phyloP scores from a whole-genome alignment of 345 rosid genomes.

The Populus alba region DNA sequence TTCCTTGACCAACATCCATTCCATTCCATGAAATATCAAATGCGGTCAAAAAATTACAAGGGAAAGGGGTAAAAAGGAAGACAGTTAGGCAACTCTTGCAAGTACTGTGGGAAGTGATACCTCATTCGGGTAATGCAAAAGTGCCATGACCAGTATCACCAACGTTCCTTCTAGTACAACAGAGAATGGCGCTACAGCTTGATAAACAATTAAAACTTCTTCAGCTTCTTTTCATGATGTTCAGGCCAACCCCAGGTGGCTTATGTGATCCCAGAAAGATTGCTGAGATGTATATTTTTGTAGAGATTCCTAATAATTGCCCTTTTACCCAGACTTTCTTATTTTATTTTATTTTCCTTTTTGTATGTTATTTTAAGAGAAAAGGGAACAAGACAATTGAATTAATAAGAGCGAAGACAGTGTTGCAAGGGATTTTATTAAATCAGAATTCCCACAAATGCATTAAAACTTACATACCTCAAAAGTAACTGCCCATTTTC shows the following conservation, averaged over 20 bases:
- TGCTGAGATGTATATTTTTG: not conserved
- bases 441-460: slow-evolving; percentile 3
- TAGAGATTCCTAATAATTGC: not conserved
- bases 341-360: not conserved
- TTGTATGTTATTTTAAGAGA: not conserved
- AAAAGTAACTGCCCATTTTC: slow-evolving; percentile 95
- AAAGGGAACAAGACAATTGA: not conserved
- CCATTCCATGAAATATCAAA: not conserved
- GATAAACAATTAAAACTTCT: not conserved
- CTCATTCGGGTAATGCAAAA: not conserved
- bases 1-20: not conserved
- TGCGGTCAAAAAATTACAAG: not conserved
- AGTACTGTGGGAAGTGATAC: not conserved
- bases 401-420: not conserved
- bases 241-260: no score
- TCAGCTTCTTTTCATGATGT: not conserved
- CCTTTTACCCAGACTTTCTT: not conserved
- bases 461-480: slow-evolving; percentile 48
- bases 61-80: not conserved
- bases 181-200: not conserved
- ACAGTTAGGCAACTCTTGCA: not conserved
- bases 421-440: not conserved
- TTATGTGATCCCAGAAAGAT: not conserved
- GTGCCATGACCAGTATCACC: not conserved
- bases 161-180: not conserved